Conservation (phyloP, 345 rosid species). For the Ceriops zippeliana region DNA sequence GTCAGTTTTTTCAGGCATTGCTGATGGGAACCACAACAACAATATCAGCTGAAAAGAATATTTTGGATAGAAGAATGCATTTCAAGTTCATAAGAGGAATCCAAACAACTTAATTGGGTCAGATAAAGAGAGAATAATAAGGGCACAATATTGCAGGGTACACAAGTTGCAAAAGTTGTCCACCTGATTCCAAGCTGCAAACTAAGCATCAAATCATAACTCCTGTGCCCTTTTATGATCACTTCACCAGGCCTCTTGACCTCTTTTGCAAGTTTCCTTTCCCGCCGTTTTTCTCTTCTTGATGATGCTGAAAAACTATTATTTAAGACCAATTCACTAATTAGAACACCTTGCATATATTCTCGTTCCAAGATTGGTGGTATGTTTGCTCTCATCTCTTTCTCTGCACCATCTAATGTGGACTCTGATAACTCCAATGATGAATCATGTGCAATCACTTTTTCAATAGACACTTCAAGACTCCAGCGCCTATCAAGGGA, state of each 20-base stretch:
- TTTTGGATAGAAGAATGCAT: no score
- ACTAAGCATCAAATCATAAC: constrained; percentile 95
- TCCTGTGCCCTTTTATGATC: constrained; percentile 91
- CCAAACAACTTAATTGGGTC: background rate
- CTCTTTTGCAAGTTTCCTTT: constrained; percentile 68
- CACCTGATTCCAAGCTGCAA: constrained; percentile 98
- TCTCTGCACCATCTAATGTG: constrained; percentile 37
- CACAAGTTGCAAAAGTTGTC: background rate
- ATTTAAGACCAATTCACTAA: constrained; percentile 78
- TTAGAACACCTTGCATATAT: constrained; percentile 95
- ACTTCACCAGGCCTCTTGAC: constrained; percentile 90
- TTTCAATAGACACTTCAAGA: constrained; percentile 94
- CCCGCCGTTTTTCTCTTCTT: constrained; percentile 67
- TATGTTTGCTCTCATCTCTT: constrained; percentile 33
- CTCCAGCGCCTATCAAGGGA: constrained; percentile 96
- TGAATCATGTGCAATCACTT: constrained; percentile 79
- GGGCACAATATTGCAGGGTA: background rate
- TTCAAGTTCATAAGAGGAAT: constrained; percentile 1
- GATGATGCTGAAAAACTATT: constrained; percentile 61
- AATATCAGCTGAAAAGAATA: no score
- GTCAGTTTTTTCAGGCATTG: no score
- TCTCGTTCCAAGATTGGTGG: constrained; percentile 81
- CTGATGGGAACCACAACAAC: no score
- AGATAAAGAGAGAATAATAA: background rate
- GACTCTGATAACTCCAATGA: constrained; percentile 51